These are phyloP conservation scores for Leccinum huronense DNA, from an alignment of 1,284 basidiomycete species.

Conservation along the genomic window DNA sequence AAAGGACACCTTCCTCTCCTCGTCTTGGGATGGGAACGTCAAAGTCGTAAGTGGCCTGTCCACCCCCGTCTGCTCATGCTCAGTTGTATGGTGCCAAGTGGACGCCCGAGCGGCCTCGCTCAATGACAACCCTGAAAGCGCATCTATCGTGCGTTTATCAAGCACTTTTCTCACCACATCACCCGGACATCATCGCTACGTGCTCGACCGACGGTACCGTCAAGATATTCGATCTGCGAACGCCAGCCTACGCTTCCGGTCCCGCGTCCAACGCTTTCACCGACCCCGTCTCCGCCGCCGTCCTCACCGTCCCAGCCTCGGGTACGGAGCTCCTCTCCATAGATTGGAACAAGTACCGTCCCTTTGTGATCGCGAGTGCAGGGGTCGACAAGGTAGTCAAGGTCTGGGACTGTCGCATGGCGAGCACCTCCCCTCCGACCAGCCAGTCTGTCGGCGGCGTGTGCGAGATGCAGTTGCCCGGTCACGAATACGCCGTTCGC, in stretches of 20 bases:
- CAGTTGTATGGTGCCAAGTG: constrained; percentile 53
- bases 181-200: constrained; percentile 76
- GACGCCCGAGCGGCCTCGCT: constrained; percentile 78
- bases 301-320: constrained; percentile 68
- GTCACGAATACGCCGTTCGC: constrained; percentile 81
- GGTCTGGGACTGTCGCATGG: constrained; percentile 86
- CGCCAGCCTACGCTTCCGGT: constrained; percentile 48
- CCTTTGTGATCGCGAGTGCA: constrained; percentile 73
- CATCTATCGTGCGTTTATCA: constrained; percentile 87
- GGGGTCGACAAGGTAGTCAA: constrained; percentile 80
- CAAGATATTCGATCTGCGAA: constrained; percentile 77
- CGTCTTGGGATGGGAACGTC: constrained; percentile 90
- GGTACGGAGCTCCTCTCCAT: constrained; percentile 72
- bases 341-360: constrained; percentile 93
- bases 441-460: constrained; percentile 59
- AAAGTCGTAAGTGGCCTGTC: constrained; percentile 68
- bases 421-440: constrained; percentile 48
- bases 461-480: constrained; percentile 65
- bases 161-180: constrained; percentile 88
- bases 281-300: constrained; percentile 60
- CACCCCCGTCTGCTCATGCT: background rate
- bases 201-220: constrained; percentile 85
- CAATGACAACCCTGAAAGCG: constrained; percentile 78
- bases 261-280: constrained; percentile 54
- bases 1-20: constrained; percentile 86